phyloP scores from a whole-genome alignment of 768 basidiomycete genomes.

The Lactarius trivialis region DNA sequence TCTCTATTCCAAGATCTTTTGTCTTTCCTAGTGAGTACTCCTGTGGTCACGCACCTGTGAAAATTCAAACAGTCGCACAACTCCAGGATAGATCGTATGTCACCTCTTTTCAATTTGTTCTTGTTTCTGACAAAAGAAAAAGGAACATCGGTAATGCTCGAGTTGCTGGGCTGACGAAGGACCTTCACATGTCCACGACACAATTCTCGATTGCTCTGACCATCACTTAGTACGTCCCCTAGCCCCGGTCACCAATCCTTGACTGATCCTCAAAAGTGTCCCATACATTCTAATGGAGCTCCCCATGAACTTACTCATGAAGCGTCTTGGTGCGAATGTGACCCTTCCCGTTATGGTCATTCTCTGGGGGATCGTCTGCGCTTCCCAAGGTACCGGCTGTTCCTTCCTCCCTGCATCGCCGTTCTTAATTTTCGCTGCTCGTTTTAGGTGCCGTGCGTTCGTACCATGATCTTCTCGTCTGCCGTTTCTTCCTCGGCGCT shows the following conservation, averaged over 20 bases:
- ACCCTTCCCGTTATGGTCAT: slow-evolving; percentile 55
- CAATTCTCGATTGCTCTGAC: slow-evolving; percentile 8
- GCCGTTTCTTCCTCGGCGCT: slow-evolving; percentile 44
- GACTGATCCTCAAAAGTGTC: slow-evolving; percentile 22
- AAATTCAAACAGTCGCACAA: neutral
- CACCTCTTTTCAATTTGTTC: neutral
- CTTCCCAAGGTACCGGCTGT: slow-evolving; percentile 45
- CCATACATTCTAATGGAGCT: no score
- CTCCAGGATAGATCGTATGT: slow-evolving; percentile 14
- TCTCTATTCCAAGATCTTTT: slow-evolving; percentile 2
- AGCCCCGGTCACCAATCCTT: neutral
- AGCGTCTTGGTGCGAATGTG: no score
- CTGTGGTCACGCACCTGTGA: neutral
- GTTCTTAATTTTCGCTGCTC: neutral
- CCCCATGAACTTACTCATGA: no score
- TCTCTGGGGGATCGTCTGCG: slow-evolving; percentile 58
- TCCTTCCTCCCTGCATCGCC: no score
- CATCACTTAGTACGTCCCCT: slow-evolving; percentile 8
- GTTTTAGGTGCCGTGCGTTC: slow-evolving; percentile 38
- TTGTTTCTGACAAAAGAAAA: neutral
- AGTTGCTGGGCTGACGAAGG: slow-evolving; percentile 29
- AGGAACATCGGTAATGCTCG: slow-evolving; percentile 28
- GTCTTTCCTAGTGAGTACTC: slow-evolving; percentile 9
- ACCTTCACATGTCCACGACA: slow-evolving; percentile 25
- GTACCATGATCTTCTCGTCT: slow-evolving; percentile 49